Conservation (phyloP, 139 green algal genomes). For the Penium margaritaceum region DNA sequence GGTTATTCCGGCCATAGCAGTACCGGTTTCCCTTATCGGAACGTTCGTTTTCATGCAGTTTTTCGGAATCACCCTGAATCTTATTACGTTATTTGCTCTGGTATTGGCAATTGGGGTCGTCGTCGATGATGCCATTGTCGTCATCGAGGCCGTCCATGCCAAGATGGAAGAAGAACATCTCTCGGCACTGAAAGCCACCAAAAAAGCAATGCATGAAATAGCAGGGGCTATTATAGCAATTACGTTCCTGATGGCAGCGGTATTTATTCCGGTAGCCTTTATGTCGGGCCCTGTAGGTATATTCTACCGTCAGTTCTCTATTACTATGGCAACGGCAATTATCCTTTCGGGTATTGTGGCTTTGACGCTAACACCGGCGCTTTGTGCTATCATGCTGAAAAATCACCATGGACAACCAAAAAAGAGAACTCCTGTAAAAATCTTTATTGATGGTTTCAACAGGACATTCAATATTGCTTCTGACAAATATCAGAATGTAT, state of each 20-base stretch:
- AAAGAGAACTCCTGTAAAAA: too few species aligned
- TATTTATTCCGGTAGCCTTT: background rate
- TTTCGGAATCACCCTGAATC: background rate
- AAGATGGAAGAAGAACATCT: background rate
- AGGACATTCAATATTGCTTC: too few species aligned
- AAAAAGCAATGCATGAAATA: background rate
- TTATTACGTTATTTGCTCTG: background rate
- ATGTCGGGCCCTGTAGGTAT: background rate
- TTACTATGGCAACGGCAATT: background rate
- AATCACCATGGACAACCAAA: too few species aligned
- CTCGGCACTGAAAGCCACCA: background rate
- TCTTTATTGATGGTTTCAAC: too few species aligned
- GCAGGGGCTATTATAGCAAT: background rate
- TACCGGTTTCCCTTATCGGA: background rate
- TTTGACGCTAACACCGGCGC: background rate
- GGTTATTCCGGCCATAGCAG: background rate
- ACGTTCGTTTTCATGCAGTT: background rate
- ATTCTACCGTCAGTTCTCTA: background rate
- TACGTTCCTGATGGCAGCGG: background rate
- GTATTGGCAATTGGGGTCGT: background rate
- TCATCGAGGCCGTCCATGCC: background rate
- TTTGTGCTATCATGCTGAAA: background rate
- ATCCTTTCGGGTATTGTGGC: background rate
- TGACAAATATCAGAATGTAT: too few species aligned
- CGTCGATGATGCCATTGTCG: conserved; percentile 6